Evolutionary conservation across 2,329 filamentous ascomycete genomes (phyloP), one percentile per base, ranked within the genome.

Genomic region (Clonostachys sp.): DNA sequence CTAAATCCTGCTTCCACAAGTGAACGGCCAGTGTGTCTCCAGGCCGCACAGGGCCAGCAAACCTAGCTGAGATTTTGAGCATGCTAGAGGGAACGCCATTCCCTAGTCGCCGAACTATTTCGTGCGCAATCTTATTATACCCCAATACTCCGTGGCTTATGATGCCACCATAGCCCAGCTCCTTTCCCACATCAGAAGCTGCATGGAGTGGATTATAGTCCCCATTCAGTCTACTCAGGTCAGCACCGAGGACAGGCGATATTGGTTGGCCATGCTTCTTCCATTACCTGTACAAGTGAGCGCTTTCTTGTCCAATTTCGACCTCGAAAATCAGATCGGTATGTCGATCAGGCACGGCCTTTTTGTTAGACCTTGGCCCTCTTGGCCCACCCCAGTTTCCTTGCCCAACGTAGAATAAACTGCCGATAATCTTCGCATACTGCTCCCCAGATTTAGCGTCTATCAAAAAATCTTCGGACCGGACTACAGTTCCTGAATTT

Each of bases 171-270:
- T 91, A 92, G 45, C 89, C 87, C 87, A 92, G 91, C 67, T 87
- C 82, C 66, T 80, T 69, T 50, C 87, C 87, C 0, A 87, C 86
- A 64, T 87, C 86, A 6, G 87, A 87, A 30, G 84, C 85, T 4
- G 87, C 87, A 63, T 92, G 88, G 34, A 92, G 80, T 20, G 88
- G 89, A 68, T 92, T 92, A 67, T 92, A 92, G 68, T 92, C 89
- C 53, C 88, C 88, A 55, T 92, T 92, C 38, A 92, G 75, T 52
- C 86, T 51, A 18, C 14, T n/a, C 12, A 10, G 10, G 24, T 30
- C 24, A 30, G 24, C 3, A 30, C 9, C n/a, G 24, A 34, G 6
- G 9, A 43, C 39, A 33, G n/a, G 17, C 18, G 17, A n/a, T 14
- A 24, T 41, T 16, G 9, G 16, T 34, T 9, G 16, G 24, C 24